Conservation (phyloP, 1,139 yeast genomes). For the Taphrina sp. region DNA sequence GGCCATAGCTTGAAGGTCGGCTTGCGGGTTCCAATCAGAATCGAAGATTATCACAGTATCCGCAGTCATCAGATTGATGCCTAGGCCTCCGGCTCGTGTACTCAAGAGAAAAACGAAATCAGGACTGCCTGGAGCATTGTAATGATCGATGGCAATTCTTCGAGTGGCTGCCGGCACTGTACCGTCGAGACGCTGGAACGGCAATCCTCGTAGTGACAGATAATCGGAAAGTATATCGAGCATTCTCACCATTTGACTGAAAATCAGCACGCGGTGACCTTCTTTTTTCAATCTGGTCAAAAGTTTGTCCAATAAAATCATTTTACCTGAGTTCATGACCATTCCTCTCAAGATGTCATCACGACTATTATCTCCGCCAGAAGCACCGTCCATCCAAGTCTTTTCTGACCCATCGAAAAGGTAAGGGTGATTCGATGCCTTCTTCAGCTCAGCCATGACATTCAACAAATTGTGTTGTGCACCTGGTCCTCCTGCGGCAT, state of each 20-base stretch:
- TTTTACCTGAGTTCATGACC: conserved; percentile 96
- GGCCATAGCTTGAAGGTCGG: conserved; percentile 98
- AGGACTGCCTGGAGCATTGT: conserved; percentile 87
- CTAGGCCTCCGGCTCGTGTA: conserved; percentile 98
- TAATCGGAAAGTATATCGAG: conserved; percentile 94
- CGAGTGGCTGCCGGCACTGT: conserved; percentile 93
- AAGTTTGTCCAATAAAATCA: conserved; percentile 90
- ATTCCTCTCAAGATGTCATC: conserved; percentile 83
- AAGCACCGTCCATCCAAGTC: conserved; percentile 60
- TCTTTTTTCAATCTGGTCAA: conserved; percentile 80
- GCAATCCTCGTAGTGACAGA: conserved; percentile 80
- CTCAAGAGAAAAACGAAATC: conserved; percentile 89
- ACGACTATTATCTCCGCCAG: conserved; percentile 58
- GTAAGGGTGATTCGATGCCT: conserved; percentile 96
- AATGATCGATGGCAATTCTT: conserved; percentile 92
- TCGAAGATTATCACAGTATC: conserved; percentile 97
- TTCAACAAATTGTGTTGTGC: conserved; percentile 80
- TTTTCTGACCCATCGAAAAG: conserved; percentile 91
- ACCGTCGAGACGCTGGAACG: conserved; percentile 92
- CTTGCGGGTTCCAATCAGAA: conserved; percentile 99
- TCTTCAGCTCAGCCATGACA: conserved; percentile 91
- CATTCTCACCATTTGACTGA: conserved; percentile 94
- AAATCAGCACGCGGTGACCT: conserved; percentile 92
- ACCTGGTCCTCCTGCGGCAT: conserved; percentile 75
- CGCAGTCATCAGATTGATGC: conserved; percentile 97